Percentiles rank a stretch among this genome's conserved stretches.
Evolutionary conservation across 1,284 basidiomycete species (phyloP).

Genomic region (Pholiota adiposa): DNA sequence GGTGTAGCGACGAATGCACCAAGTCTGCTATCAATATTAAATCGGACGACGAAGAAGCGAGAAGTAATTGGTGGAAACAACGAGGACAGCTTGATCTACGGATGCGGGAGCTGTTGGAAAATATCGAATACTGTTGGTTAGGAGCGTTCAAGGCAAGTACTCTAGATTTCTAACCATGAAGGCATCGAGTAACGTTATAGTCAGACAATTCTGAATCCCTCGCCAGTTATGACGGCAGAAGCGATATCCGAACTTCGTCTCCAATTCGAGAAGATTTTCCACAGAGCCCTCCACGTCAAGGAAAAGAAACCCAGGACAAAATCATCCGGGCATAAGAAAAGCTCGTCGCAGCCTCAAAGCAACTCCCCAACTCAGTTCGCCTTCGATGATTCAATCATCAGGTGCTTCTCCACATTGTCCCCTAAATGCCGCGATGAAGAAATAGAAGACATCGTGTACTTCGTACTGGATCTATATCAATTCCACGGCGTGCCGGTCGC

Average conservation of each 20-base stretch:
- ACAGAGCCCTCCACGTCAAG: constrained; percentile 60
- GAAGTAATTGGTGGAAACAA: constrained; percentile 85
- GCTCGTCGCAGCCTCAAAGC: constrained; percentile 41
- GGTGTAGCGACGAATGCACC: constrained; percentile 77
- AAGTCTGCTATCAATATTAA: constrained; percentile 75
- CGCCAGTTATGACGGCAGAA: constrained; percentile 47
- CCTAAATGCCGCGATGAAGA: constrained; percentile 90
- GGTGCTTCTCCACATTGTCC: constrained; percentile 85
- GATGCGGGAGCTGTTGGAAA: constrained; percentile 77
- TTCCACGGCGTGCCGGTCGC: constrained; percentile 91
- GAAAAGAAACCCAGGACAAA: constrained; percentile 54
- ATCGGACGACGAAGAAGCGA: constrained; percentile 64
- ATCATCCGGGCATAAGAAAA: constrained; percentile 36
- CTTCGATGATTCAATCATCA: constrained; percentile 77
- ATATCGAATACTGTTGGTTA: constrained; percentile 95
- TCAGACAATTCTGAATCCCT: constrained; percentile 74
- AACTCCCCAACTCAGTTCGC: constrained; percentile 52
- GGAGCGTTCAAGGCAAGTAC: constrained; percentile 90
- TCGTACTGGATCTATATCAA: constrained; percentile 92
- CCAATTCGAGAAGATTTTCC: constrained; percentile 79
- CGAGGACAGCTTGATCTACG: constrained; percentile 78
- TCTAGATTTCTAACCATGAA: background rate
- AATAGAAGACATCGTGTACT: constrained; percentile 93
- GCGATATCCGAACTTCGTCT: constrained; percentile 59
- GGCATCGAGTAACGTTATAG: background rate